Percentiles rank a stretch among this genome's conserved stretches.
phyloP scores from a whole-genome alignment of 176 grass and related monocot species.

The Urochloa ruziziensis region DNA sequence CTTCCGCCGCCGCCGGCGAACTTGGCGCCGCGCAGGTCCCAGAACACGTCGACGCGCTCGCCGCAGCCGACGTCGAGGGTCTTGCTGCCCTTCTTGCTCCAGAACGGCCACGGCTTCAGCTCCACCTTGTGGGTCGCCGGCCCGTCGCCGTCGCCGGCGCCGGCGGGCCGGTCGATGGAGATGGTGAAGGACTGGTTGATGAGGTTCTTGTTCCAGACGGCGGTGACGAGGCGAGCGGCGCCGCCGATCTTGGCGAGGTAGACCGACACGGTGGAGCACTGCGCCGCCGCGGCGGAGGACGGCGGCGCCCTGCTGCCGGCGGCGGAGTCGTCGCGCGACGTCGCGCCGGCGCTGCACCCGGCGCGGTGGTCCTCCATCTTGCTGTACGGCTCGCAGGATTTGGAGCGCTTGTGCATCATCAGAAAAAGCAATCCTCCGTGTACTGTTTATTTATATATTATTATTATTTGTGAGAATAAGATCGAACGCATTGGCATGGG shows the following conservation, averaged over 20 bases:
- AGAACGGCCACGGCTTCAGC: constrained; percentile 95
- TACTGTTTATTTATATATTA: no score
- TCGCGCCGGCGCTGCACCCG: constrained; percentile 9
- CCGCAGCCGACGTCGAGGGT: constrained; percentile 60
- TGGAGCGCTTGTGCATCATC: constrained; percentile 45
- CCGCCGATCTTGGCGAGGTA: constrained; percentile 65
- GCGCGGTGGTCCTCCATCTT: constrained; percentile 30
- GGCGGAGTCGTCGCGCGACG: constrained; percentile 49
- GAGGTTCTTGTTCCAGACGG: constrained; percentile 77
- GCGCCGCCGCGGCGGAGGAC: constrained; percentile 28
- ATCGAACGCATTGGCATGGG: constrained; percentile 15
- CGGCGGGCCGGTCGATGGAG: constrained; percentile 45
- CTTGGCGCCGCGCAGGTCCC: constrained; percentile 87
- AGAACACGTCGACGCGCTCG: constrained; percentile 63
- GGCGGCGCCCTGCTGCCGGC: constrained; percentile 20
- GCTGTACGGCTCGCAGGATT: constrained; percentile 40
- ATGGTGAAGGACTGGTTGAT: constrained; percentile 95
- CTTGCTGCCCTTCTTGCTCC: constrained; percentile 88
- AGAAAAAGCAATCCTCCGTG: not conserved
- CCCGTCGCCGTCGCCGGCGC: constrained; percentile 2
- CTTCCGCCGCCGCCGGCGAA: constrained; percentile 44
- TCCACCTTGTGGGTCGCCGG: constrained; percentile 71
- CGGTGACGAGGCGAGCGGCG: constrained; percentile 45
- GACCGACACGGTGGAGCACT: constrained; percentile 65
- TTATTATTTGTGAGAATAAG: not conserved